A percentile compares a stretch with the other conserved stretches of the same genome.
These are phyloP conservation scores for Camellia sinensis DNA, from an alignment of 148 eudicot species.

Conservation along the genomic window DNA sequence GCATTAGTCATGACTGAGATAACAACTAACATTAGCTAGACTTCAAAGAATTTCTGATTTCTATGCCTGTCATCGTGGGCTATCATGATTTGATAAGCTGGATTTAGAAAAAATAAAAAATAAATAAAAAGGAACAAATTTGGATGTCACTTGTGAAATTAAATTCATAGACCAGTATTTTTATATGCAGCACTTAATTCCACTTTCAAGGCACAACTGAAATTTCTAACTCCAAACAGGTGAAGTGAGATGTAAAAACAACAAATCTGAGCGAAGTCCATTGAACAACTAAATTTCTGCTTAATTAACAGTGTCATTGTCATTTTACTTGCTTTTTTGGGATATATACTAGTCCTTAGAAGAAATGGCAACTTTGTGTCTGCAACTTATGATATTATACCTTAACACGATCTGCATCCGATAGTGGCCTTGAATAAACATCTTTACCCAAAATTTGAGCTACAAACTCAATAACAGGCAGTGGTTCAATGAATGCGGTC, in stretches of 20 bases:
- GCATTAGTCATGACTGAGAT: neutral
- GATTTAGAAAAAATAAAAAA: too few relatives aligned
- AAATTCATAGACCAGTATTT: neutral
- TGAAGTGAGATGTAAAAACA: too few relatives aligned
- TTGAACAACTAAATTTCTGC: too few relatives aligned
- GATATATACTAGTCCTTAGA: neutral
- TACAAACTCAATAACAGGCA: conserved; percentile 68
- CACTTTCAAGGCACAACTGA: too few relatives aligned
- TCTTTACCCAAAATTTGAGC: conserved; percentile 65
- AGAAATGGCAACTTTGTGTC: neutral
- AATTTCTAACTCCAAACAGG: too few relatives aligned
- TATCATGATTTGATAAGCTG: neutral
- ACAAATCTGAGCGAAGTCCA: too few relatives aligned
- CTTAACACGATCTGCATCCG: conserved; percentile 82
- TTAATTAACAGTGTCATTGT: too few relatives aligned
- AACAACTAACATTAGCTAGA: neutral
- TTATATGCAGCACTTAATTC: too few relatives aligned
- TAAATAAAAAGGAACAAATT: neutral
- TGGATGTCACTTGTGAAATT: neutral
- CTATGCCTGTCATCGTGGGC: neutral
- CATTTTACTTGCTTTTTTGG: too few relatives aligned
- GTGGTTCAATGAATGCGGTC: conserved; percentile 75
- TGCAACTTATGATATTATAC: conserved; percentile 22
- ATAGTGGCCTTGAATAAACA: conserved; percentile 56
- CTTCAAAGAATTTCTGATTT: neutral